Base-by-base conservation (phyloP, 495 filamentous ascomycete genomes). In the Hypoxylon perforatum region DNA sequence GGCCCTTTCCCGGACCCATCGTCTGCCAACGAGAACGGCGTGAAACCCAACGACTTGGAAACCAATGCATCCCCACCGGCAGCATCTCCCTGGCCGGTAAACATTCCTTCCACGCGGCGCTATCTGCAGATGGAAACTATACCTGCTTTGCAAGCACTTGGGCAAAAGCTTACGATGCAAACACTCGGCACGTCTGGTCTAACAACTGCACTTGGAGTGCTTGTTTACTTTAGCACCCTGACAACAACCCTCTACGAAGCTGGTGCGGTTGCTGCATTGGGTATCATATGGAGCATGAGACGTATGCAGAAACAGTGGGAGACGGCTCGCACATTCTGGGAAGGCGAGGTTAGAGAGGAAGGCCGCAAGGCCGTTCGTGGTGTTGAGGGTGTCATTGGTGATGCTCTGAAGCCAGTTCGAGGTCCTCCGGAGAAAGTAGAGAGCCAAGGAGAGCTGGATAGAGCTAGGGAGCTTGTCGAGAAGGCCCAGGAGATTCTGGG, bases 301-400 rank as follows among this genome's bases (percentile, higher is more conserved):
- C 81, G 89, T 18, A 82, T 97, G 79, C 94, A 97, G 76, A 87
- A 76, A 65, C 79, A 85, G 67, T 98, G 94, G 94, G 90, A 93
- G 61, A 74, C 69, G 7, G 90, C 89, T 10, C 84, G 89, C 36
- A 76, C 67, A 6, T 86, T 82, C 65, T 98, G 92, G 89, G 87
- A 93, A 72, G 86, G 81, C 3, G 87, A 90, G 69, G 85, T 97
- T 9, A 85, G 88, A 62, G 94, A 97, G 71, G 88, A 91, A 61
- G 95, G 93, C 7, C 84, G 93, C 55, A 86, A 85, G 50, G 88
- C 90, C 4, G 77, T 97, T 48, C 84, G 85, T 55, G 82, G 85
- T 23, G 87, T 87, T 0, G 95, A 99, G 75, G 78, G 82, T 22
- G 82, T 81, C 17, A 78, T 94, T 42, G 83, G 81, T 38, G 73